phyloP scores from a whole-genome alignment of 2,329 filamentous ascomycete species.

The Alternaria brassicicola region DNA sequence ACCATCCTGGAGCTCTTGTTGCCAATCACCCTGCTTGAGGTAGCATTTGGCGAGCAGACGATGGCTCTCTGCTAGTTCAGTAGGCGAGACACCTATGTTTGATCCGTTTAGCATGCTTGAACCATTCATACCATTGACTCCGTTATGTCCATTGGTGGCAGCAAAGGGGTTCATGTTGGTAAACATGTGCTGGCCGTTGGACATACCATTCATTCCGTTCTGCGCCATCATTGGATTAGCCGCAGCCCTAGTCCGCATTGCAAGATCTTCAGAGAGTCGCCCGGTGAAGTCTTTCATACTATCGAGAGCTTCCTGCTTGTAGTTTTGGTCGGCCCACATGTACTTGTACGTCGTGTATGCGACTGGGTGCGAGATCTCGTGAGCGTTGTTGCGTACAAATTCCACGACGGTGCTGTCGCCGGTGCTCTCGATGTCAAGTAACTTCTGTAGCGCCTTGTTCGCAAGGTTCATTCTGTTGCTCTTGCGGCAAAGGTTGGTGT shows the following conservation, averaged over 20 bases:
- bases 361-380: constrained; percentile 73
- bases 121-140: constrained; percentile 53
- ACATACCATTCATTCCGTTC: constrained; percentile 50
- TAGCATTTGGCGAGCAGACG: constrained; percentile 92
- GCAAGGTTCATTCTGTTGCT: constrained; percentile 92
- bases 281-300: constrained; percentile 67
- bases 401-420: constrained; percentile 41
- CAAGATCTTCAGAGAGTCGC: constrained; percentile 64
- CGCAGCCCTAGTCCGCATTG: constrained; percentile 45
- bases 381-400: constrained; percentile 43
- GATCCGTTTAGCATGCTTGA: constrained; percentile 40
- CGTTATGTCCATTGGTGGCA: constrained; percentile 57
- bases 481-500: constrained; percentile 96
- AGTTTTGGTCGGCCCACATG: constrained; percentile 76
- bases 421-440: constrained; percentile 63
- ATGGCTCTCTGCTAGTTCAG: constrained; percentile 60
- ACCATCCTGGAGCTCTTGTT: constrained; percentile 81
- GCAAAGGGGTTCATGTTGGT: constrained; percentile 47
- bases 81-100: constrained; percentile 32
- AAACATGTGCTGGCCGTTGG: constrained; percentile 49
- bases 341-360: constrained; percentile 98
- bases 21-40: constrained; percentile 95
- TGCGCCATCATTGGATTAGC: constrained; percentile 45
- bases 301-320: constrained; percentile 54
- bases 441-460: constrained; percentile 89